Percentiles rank a stretch among this genome's conserved stretches.
phyloP scores from a whole-genome alignment of 164 flowering plant species.

The Tetrastigma voinierianum region DNA sequence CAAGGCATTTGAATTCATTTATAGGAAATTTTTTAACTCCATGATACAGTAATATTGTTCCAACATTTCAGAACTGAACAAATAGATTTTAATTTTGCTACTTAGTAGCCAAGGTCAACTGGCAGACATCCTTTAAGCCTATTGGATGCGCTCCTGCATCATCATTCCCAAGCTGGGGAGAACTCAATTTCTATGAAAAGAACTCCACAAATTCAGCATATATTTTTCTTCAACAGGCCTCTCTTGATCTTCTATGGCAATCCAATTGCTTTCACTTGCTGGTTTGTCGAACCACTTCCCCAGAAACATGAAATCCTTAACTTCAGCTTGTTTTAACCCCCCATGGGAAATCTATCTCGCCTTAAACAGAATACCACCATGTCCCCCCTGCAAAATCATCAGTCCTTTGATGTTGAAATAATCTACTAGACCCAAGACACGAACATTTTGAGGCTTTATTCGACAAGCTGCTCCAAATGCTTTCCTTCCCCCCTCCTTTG shows the following conservation, averaged over 20 bases:
- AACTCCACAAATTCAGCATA: background rate
- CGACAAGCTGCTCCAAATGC: no score
- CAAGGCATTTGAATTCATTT: no score
- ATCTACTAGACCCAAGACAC: no score
- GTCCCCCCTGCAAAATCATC: background rate
- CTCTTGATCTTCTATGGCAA: background rate
- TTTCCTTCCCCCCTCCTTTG: no score
- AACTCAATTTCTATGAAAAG: background rate
- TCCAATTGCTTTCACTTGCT: background rate
- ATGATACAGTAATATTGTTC: no score
- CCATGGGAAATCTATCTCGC: background rate
- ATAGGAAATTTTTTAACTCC: no score
- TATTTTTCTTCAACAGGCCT: background rate
- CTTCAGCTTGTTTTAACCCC: background rate
- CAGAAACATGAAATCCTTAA: background rate
- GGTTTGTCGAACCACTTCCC: background rate
- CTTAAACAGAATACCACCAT: background rate
- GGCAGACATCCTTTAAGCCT: no score
- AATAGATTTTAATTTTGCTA: no score
- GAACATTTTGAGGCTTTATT: no score
- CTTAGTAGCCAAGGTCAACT: no score
- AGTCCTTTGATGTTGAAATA: background rate
- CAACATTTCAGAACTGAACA: no score
- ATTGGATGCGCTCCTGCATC: background rate
- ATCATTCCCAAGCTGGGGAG: background rate